Base-by-base conservation (phyloP, 2,329 filamentous ascomycete genomes). In the Cryoendolithus antarcticus region DNA sequence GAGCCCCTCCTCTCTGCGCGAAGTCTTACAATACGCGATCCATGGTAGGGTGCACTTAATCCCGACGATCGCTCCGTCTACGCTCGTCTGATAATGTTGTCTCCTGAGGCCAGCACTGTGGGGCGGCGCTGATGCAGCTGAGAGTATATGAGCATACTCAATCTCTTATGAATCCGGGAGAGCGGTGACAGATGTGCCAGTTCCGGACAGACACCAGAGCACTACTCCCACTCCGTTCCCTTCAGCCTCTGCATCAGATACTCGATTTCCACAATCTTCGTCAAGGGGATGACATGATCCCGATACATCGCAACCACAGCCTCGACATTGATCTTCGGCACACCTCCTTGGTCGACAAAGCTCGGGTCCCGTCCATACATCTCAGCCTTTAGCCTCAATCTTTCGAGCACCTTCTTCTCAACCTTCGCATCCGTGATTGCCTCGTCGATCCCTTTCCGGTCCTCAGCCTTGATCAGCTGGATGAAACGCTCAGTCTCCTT, bases 251-350 rank as follows among this genome's bases (percentile, higher is more conserved):
- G 86, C 85, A 98, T 93, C 51, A 98, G 69, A 60, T 98, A 98
- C 53, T 98, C 91, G 7, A 98, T 86, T 69, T 98, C 91, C 31
- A 98, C 89, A 47, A 86, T 82, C 63, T 98, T 98, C n/a, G 91
- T 98, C 60, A 96, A 64, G 1, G 91, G 91, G 51, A 98, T 98
- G 44, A 98, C 88, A 63, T 83, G 84, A 59, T 94, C 75, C 71
- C 69, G 77, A 65, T 94, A 94, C 80, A 93, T 89, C 46, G 73
- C 71, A 37, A 93, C 85, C 15, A 94, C 86, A 1, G 88, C 88
- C 44, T 96, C 86, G 2, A 83, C 84, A 56, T 96, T 79, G 55
- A 98, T 93, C 72, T 96, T 96, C 40, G 70, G 66, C 9, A 44
- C 49, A 10, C 39, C 39, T 30, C 34, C 39, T 11, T 54, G 51